phyloP scores from a whole-genome alignment of 495 filamentous ascomycete genomes.

The Neurospora hispaniola region DNA sequence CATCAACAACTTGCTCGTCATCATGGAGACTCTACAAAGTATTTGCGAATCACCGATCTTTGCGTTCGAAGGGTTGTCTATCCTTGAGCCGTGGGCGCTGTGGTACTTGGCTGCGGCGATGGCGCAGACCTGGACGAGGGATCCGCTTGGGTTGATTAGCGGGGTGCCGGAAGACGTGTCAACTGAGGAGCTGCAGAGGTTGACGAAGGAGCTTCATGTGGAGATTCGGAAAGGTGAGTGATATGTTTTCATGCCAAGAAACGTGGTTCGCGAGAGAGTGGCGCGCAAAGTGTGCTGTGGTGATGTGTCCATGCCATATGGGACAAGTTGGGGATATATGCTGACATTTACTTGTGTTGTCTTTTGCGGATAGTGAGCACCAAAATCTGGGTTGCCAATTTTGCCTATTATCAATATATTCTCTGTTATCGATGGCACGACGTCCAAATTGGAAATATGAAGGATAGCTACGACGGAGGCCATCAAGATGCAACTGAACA shows the following conservation, averaged over 20 bases:
- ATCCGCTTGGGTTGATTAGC: neutral
- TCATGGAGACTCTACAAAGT: neutral
- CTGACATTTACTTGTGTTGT: neutral
- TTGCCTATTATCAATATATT: neutral
- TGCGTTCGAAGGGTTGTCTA: neutral
- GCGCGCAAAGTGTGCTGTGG: neutral
- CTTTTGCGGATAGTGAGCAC: neutral
- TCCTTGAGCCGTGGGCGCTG: neutral
- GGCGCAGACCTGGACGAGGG: neutral
- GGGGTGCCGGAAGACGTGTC: neutral
- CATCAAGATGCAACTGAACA: neutral
- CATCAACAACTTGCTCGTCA: neutral
- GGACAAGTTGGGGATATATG: neutral
- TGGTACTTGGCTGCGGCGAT: neutral
- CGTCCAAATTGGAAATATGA: neutral
- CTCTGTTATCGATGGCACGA: neutral
- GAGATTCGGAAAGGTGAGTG: neutral
- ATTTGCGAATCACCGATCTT: neutral
- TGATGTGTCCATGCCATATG: neutral
- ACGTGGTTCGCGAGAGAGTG: neutral
- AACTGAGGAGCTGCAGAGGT: neutral
- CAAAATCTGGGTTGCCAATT: neutral
- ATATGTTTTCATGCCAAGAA: neutral
- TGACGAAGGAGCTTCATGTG: neutral
- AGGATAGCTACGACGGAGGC: neutral